phyloP scores from a whole-genome alignment of 148 eudicot species.

The Rheum nobile region DNA sequence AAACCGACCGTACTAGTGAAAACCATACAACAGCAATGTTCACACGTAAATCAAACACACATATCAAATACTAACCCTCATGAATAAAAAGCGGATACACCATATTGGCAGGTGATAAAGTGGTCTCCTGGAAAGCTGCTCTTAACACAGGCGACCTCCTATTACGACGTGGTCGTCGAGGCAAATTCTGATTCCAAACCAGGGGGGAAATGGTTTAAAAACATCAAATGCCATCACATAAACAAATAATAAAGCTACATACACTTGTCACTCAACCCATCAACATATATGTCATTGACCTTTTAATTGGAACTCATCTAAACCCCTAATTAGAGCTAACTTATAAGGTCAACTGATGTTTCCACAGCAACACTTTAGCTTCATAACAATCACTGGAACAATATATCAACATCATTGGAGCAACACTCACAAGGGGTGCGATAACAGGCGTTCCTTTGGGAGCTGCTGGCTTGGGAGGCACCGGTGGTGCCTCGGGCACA shows the following conservation, averaged over 20 bases:
- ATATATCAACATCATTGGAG: neutral
- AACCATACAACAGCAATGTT: neutral
- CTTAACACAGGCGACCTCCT: conserved; percentile 54
- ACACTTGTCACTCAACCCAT: neutral
- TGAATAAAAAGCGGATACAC: conserved; percentile 94
- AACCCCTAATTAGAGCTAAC: neutral
- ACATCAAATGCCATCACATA: neutral
- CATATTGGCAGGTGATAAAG: conserved; percentile 67
- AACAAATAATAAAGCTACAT: neutral
- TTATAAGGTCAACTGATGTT: neutral
- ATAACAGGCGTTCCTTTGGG: conserved; percentile 69
- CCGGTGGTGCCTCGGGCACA: conserved; percentile 64
- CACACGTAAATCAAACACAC: neutral
- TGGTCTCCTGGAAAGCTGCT: conserved; percentile 85
- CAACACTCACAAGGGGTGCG: conserved; percentile 40
- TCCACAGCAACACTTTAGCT: neutral
- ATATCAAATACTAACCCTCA: conserved; percentile 46
- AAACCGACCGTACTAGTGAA: conserved; percentile 8
- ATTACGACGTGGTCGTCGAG: conserved; percentile 77
- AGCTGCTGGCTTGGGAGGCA: conserved; percentile 42
- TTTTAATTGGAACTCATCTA: no score
- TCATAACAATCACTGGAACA: neutral
- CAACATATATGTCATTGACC: neutral
- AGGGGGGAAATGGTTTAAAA: neutral
- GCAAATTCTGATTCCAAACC: conserved; percentile 27